These are phyloP conservation scores for Echinosophora koreensis DNA, from an alignment of 306 rosid species.

Conservation along the genomic window DNA sequence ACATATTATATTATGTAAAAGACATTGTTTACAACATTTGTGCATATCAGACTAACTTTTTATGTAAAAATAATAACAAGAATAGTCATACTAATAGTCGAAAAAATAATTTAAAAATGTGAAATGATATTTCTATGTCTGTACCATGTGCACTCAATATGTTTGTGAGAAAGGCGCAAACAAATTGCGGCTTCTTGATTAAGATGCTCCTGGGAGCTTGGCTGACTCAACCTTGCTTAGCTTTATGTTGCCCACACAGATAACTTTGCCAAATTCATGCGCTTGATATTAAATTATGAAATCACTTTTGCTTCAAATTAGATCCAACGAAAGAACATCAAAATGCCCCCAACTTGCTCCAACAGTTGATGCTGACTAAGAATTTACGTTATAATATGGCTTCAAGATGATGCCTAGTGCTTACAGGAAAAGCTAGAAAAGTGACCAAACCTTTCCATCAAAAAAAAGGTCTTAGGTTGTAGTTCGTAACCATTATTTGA, in stretches of 20 bases:
- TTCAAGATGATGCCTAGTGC: constrained; percentile 46
- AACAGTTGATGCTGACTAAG: constrained; percentile 27
- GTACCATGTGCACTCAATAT: constrained; percentile 36
- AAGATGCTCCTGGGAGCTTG: neutral
- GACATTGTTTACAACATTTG: neutral
- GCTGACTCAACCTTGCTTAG: neutral
- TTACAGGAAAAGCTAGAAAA: constrained; percentile 35
- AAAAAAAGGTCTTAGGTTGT: no score
- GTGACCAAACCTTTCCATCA: constrained; percentile 19
- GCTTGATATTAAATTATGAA: neutral
- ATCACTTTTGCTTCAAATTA: constrained; percentile 13
- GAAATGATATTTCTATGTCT: neutral
- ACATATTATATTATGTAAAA: neutral
- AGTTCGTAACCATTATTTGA: no score
- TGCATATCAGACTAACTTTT: neutral
- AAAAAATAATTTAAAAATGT: no score
- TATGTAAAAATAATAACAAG: neutral
- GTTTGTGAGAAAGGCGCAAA: constrained; percentile 25
- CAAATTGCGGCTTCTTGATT: constrained; percentile 26
- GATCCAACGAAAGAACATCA: neutral
- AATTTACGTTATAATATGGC: constrained; percentile 31
- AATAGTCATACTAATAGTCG: no score
- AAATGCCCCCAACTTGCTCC: constrained; percentile 40
- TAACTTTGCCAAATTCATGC: constrained; percentile 20
- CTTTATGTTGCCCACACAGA: neutral